phyloP scores from a whole-genome alignment of 371 early-diverging fungal species.

The Coemansia sp. region DNA sequence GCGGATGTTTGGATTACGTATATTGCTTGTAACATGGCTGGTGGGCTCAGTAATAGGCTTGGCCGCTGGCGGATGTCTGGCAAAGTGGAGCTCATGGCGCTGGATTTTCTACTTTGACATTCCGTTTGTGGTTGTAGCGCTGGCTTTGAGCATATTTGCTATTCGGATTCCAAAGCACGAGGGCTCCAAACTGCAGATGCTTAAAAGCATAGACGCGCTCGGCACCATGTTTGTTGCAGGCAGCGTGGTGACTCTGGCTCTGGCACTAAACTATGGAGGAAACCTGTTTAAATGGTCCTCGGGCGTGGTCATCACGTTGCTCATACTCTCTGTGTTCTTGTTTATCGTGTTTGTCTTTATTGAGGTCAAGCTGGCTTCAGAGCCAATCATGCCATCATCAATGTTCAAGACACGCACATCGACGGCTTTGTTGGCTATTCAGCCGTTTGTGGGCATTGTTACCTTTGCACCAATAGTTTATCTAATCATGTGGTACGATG shows the following conservation, averaged over 20 bases:
- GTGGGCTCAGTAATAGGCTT: constrained; percentile 70
- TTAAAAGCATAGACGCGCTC: constrained; percentile 63
- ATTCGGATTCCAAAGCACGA: constrained; percentile 34
- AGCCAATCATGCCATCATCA: constrained; percentile 62
- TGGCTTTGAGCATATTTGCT: constrained; percentile 55
- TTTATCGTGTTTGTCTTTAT: constrained; percentile 56
- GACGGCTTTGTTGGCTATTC: constrained; percentile 11
- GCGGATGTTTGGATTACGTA: constrained; percentile 56
- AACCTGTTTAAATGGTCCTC: constrained; percentile 63
- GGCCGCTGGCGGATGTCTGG: constrained; percentile 65
- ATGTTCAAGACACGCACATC: constrained; percentile 52
- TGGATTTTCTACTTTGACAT: constrained; percentile 78
- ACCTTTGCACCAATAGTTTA: constrained; percentile 54
- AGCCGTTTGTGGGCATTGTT: constrained; percentile 36
- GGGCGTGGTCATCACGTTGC: constrained; percentile 58
- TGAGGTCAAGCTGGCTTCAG: constrained; percentile 58
- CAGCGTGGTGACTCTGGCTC: constrained; percentile 56
- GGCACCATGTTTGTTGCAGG: constrained; percentile 60
- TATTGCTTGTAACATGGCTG: constrained; percentile 56
- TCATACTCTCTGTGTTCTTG: constrained; percentile 55
- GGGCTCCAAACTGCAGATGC: constrained; percentile 47
- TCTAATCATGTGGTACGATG: constrained; percentile 58
- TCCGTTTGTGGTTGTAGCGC: constrained; percentile 58
- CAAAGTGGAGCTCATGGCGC: constrained; percentile 56
- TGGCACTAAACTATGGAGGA: constrained; percentile 66